Percentiles rank a stretch among this genome's conserved stretches.
These are phyloP conservation scores for Penicillium sp. DNA, from an alignment of 2,329 filamentous ascomycete genomes.

Conservation along the genomic window DNA sequence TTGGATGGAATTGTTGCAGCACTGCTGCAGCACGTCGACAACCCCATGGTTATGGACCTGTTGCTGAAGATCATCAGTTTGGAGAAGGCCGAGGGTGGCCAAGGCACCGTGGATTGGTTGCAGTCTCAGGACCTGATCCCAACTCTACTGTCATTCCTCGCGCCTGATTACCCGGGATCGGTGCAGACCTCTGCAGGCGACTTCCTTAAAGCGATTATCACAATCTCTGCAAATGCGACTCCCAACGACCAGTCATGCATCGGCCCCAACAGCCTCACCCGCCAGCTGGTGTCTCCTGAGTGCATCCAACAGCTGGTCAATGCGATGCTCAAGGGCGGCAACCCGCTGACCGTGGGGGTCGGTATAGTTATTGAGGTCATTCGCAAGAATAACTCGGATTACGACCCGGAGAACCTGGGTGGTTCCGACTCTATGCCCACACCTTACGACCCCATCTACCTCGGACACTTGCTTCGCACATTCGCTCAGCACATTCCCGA, in stretches of 20 bases:
- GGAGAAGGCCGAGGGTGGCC: conserved; percentile 85
- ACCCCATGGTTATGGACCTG: conserved; percentile 97
- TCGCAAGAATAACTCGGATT: conserved; percentile 98
- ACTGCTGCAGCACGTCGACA: conserved; percentile 91
- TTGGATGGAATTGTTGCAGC: conserved; percentile 77
- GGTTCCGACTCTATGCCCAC: conserved; percentile 78
- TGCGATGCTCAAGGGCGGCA: conserved; percentile 91
- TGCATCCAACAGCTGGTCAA: conserved; percentile 82
- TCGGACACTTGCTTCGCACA: conserved; percentile 81
- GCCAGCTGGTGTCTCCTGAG: conserved; percentile 82
- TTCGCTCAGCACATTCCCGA: conserved; percentile 90
- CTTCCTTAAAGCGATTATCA: conserved; percentile 98
- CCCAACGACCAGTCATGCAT: conserved; percentile 99
- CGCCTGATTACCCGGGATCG: conserved; percentile 78
- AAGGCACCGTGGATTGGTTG: conserved; percentile 96
- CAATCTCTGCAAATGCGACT: conserved; percentile 95
- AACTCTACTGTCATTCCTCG: conserved; percentile 79
- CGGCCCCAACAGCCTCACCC: conserved; percentile 92
- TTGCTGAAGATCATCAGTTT: conserved; percentile 94
- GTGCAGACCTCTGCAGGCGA: conserved; percentile 96
- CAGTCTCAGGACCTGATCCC: conserved; percentile 87
- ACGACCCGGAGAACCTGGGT: conserved; percentile 86
- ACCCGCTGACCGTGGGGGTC: conserved; percentile 91
- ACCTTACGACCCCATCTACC: conserved; percentile 87
- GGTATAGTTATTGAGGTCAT: conserved; percentile 98